Base-by-base conservation (phyloP, 2,329 filamentous ascomycete genomes). In the Talaromyces atroroseus region DNA sequence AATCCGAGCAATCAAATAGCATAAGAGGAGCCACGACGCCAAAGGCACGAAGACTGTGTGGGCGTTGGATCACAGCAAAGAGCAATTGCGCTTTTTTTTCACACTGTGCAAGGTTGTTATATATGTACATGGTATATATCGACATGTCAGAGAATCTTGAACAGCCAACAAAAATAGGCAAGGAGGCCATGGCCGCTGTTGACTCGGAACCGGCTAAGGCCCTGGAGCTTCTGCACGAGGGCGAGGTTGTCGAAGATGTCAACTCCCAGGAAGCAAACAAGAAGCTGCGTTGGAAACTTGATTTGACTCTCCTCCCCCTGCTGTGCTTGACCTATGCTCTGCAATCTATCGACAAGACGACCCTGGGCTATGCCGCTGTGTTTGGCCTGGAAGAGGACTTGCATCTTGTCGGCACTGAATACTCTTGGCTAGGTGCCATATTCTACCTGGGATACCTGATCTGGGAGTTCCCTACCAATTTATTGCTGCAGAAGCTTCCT, bases 401-500 rank as follows among this genome's bases (percentile, higher is more conserved):
- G 7, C 21, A 48, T 24, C 45, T 48, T 48, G 23, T 26, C 18
- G 45, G 45, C 18, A 24, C 21, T 3, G 45, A 48, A n/a, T 48
- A 48, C n/a, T 48, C 45, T 18, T 26, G 23, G 45, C 45, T 48
- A 18, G 45, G 45, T 23, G 21, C 45, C 12, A 48, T 48, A 24
- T 48, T 48, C 45, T 48, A 48, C n/a, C 16, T 48, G 21, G 45
- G 45, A 24, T 48, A 48, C 21, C 45, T 48, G 45, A 26, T 48
- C 14, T 26, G 21, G 45, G 45, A 48, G 26, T 48, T 48, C n/a
- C 45, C 45, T 48, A 48, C 45, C 3, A 48, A 24, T 26, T 3
- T 24, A n/a, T 48, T 48, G 14, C 18, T 48, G 26, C 21, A 24
- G 26, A 24, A 32, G 26, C 16, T 48, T 12, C 45, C 45, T 16